These are phyloP conservation scores for Coniosporium apollinis DNA, from an alignment of 495 filamentous ascomycete species.

Conservation along the genomic window DNA sequence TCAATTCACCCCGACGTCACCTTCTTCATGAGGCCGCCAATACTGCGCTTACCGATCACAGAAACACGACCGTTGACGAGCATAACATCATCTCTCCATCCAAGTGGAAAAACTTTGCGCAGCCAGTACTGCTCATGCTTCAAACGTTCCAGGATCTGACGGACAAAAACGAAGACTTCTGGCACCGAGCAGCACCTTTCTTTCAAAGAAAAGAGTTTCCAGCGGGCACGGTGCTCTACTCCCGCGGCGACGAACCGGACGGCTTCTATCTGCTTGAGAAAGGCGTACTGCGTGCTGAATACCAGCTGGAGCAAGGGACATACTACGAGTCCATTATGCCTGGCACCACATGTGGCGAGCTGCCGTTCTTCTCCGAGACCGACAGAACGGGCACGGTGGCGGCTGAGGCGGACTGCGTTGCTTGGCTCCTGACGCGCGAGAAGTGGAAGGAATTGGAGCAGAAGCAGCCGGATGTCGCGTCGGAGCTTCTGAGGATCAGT, in stretches of 20 bases:
- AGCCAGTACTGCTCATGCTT: constrained; percentile 77
- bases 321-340: constrained; percentile 86
- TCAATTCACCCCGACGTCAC: constrained; percentile 61
- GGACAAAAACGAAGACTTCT: constrained; percentile 80
- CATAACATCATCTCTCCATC: constrained; percentile 29
- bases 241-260: constrained; percentile 31
- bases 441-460: constrained; percentile 56
- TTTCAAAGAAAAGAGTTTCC: constrained; percentile 50
- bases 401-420: constrained; percentile 62
- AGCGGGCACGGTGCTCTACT: constrained; percentile 57
- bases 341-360: constrained; percentile 85
- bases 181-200: constrained; percentile 60
- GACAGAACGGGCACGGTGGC: constrained; percentile 70
- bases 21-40: constrained; percentile 65
- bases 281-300: constrained; percentile 78
- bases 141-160: constrained; percentile 82
- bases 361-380: constrained; percentile 90
- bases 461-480: constrained; percentile 54
- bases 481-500: constrained; percentile 66
- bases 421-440: constrained; percentile 58
- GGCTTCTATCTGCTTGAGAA: constrained; percentile 86
- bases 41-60: constrained; percentile 47
- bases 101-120: constrained; percentile 69
- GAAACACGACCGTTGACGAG: constrained; percentile 18
- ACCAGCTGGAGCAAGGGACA: constrained; percentile 73